These are phyloP conservation scores for Aegilops tauschii DNA, from an alignment of 176 grass and related monocot genomes.

Conservation along the genomic window DNA sequence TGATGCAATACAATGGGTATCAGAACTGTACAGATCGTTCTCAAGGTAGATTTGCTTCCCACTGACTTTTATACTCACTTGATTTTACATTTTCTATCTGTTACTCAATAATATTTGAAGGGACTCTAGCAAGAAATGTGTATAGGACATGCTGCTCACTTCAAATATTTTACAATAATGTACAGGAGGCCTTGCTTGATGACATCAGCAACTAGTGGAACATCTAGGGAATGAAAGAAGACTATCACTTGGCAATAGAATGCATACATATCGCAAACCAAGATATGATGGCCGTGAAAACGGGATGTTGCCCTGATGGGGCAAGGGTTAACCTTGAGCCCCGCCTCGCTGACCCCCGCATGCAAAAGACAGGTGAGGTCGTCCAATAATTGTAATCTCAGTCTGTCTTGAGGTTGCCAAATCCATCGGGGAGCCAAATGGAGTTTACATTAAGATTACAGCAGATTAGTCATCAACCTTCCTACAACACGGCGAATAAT, in stretches of 20 bases:
- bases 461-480: no score
- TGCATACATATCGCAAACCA: neutral
- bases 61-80: neutral
- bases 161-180: neutral
- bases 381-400: no score
- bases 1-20: neutral
- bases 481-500: no score
- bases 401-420: no score
- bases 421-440: no score
- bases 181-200: neutral
- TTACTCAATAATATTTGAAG: neutral
- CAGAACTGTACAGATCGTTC: neutral
- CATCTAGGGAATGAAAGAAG: neutral
- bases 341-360: no score
- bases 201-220: neutral
- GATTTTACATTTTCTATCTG: neutral
- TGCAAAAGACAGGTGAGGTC: no score
- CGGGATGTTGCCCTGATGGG: no score
- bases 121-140: neutral
- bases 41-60: neutral
- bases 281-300: no score
- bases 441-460: no score
- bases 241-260: neutral
- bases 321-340: no score
- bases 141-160: neutral